Base-by-base conservation (phyloP, 441 rosid genomes). In the Adansonia madagascariensis region DNA sequence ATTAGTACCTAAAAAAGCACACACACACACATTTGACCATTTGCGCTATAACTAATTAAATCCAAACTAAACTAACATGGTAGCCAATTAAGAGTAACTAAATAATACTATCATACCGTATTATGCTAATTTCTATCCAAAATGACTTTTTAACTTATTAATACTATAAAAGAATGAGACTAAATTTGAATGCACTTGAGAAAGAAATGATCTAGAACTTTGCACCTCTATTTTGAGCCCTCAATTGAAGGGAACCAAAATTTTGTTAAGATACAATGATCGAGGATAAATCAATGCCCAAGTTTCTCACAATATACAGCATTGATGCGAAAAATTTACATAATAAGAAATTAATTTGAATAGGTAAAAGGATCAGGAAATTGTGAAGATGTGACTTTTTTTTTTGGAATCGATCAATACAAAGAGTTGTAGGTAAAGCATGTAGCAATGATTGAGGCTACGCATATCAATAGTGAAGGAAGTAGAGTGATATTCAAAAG, bases 361-460 rank as follows among this genome's bases (percentile, higher is more conserved):
- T 35, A 59, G 68, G 80, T 10, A 74, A 15, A 5, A 31, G 41
- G 57, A 14, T n/a, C 11, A n/a, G 56, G 27, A 35, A 24, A 49
- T 31, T 56, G 15, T 76, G 66, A 31, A 17, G 55, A 61, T 31
- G 18, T 78, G 43, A 73, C 22, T 39, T n/a, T 49, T 14, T 44
- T 49, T n/a, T 69, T 47, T 18, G 39, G 14, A 57, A 59, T 27
- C 2, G 20, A 79, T 88, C 89, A 94, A 81, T 88, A 97, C 49
- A 97, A 95, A 59, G 99, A 91, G 86, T 97, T 97, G 84, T 94
- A 97, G 82, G 99, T 97, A 66, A 75, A 87, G 87, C 89, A 87
- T 79, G 99, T 94, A 76, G 98, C 97, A 55, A 88, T 63, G 69
- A 94, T 97, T 82, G 98, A 97, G 79, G 59, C 66, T 60, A 91